Percentiles rank a stretch among this genome's conserved stretches.
These are phyloP conservation scores for Alternaria arborescens DNA, from an alignment of 2,329 filamentous ascomycete genomes.

Conservation along the genomic window DNA sequence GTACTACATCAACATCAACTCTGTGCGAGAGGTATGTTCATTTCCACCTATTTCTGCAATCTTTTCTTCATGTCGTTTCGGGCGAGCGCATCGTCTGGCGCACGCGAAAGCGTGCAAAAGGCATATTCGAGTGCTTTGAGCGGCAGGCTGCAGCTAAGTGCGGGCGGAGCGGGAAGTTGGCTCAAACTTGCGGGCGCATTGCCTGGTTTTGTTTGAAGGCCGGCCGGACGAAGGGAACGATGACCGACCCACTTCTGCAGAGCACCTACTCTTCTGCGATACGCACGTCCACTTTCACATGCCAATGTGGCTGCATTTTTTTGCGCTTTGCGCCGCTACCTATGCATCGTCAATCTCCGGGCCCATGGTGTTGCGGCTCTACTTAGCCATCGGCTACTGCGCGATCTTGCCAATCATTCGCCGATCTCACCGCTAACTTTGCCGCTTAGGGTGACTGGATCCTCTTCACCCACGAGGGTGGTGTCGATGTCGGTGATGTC, in stretches of 20 bases:
- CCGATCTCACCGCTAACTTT: constrained; percentile 42
- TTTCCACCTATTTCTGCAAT: constrained; percentile 27
- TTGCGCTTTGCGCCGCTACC: constrained; percentile 23
- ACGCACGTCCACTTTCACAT: constrained; percentile 48
- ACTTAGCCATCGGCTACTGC: constrained; percentile 27
- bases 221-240: constrained; percentile 53
- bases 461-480: constrained; percentile 99
- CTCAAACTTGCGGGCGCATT: constrained; percentile 35
- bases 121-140: constrained; percentile 23
- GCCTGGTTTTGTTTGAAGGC: constrained; percentile 47
- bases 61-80: constrained; percentile 12
- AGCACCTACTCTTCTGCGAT: constrained; percentile 40
- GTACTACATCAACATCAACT: constrained; percentile 99
- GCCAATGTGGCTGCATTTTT: constrained; percentile 32
- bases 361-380: constrained; percentile 48
- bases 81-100: not conserved
- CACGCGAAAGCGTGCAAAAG: constrained; percentile 11
- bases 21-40: constrained; percentile 92
- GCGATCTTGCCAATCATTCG: constrained; percentile 37
- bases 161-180: constrained; percentile 24
- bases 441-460: constrained; percentile 91
- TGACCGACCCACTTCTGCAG: constrained; percentile 49
- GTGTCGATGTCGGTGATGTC: constrained; percentile 99
- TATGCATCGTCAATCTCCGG: constrained; percentile 26
- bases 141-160: constrained; percentile 18